Evolutionary conservation across 2,329 filamentous ascomycete genomes (phyloP).

Genomic region (Karstenula rhodostoma): DNA sequence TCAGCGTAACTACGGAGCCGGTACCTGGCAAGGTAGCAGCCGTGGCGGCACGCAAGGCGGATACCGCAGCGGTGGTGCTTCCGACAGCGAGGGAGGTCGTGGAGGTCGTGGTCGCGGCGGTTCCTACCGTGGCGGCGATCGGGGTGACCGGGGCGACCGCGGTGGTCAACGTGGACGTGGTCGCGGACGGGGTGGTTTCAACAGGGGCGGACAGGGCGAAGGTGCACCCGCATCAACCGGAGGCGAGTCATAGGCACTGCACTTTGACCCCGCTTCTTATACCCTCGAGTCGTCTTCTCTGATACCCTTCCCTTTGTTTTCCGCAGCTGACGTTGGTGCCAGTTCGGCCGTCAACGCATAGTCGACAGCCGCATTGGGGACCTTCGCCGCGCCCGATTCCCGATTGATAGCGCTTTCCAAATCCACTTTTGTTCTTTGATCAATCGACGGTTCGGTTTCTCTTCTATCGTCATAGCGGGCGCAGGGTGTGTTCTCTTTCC

Average conservation of each 20-base stretch:
- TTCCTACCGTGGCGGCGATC: constrained; percentile 59
- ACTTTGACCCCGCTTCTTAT: constrained; percentile 19
- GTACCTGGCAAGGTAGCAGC: constrained; percentile 69
- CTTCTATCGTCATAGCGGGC: constrained; percentile 41
- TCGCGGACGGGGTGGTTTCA: constrained; percentile 40
- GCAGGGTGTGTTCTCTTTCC: constrained; percentile 32
- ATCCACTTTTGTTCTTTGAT: constrained; percentile 23
- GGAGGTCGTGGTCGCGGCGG: constrained; percentile 62
- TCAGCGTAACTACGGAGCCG: constrained; percentile 59
- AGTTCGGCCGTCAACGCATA: constrained; percentile 14
- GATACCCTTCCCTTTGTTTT: constrained; percentile 40
- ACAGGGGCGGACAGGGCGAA: constrained; percentile 45
- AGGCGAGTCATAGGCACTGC: constrained; percentile 46
- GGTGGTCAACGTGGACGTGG: constrained; percentile 38
- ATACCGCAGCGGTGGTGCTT: constrained; percentile 85
- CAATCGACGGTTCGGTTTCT: constrained; percentile 16
- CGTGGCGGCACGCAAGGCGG: constrained; percentile 70
- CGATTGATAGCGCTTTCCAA: constrained; percentile 9
- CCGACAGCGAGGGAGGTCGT: constrained; percentile 75
- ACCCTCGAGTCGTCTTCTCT: constrained; percentile 30
- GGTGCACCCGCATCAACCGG: constrained; percentile 45
- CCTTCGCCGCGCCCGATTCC: constrained; percentile 11
- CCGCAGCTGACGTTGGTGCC: constrained; percentile 27
- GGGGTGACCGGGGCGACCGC: constrained; percentile 59
- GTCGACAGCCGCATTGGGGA: constrained; percentile 5